Conservation (phyloP, 2,329 filamentous ascomycete genomes). For the Rhynchosporium graminicola region DNA sequence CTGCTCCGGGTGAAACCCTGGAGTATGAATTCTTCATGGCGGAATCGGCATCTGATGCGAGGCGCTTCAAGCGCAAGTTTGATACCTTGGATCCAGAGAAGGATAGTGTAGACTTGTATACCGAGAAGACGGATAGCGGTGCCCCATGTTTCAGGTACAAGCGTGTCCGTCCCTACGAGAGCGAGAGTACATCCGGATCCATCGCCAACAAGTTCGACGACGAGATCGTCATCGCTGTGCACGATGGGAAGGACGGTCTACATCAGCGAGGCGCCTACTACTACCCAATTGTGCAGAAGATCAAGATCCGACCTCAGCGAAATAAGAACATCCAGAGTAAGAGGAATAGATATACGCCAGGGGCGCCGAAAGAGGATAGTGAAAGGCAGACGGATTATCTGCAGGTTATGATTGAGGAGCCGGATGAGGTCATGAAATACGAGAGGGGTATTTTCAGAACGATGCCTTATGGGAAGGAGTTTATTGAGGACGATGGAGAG, state of each 20-base stretch:
- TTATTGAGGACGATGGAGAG: constrained; percentile 22
- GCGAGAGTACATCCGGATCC: constrained; percentile 47
- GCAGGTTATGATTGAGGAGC: constrained; percentile 57
- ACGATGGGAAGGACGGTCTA: constrained; percentile 53
- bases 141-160: constrained; percentile 60
- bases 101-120: constrained; percentile 57
- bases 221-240: constrained; percentile 61
- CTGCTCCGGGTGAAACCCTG: constrained; percentile 58
- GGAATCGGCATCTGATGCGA: constrained; percentile 49
- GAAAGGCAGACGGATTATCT: constrained; percentile 47
- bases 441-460: constrained; percentile 54
- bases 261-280: constrained; percentile 63
- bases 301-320: constrained; percentile 61
- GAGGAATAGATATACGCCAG: constrained; percentile 25
- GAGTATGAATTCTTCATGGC: constrained; percentile 69
- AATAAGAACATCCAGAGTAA: constrained; percentile 61
- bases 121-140: constrained; percentile 47
- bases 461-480: constrained; percentile 32
- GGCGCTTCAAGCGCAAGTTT: constrained; percentile 61
- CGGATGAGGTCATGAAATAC: constrained; percentile 53
- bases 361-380: constrained; percentile 46
- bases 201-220: constrained; percentile 64
- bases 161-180: constrained; percentile 63
- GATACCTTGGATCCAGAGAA: constrained; percentile 57
- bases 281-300: constrained; percentile 68